Base-by-base conservation (phyloP, 2,329 filamentous ascomycete species). In the Pyrenophora teres region DNA sequence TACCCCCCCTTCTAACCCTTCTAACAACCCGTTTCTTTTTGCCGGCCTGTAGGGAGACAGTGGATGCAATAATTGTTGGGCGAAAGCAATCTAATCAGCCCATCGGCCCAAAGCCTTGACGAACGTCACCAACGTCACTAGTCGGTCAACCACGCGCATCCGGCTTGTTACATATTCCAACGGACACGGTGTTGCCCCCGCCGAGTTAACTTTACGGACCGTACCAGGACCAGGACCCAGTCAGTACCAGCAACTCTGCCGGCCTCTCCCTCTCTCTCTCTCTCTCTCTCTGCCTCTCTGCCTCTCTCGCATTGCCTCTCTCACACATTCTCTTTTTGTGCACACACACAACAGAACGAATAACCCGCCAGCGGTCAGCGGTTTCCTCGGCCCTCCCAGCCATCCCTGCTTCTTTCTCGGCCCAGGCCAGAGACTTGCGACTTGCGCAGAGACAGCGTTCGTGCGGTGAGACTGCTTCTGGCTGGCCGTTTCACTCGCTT, bases 401-500 rank as follows among this genome's bases (percentile, higher is more conserved):
- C 33, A 40, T 40, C 37, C 37, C 37, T 40, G 37, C 23, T 27
- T 15, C n/a, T 7, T 25, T 13, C 7, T 18, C 15, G 18, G 37
- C n/a, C 33, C n/a, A 15, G 33, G n/a, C 33, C 16, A 18, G 25
- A 18, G 44, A 36, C 36, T 40, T 27, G 35, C 15, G 16, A 37
- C 16, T 21, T 39, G 23, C 37, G 30, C 15, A 27, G 37, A 31
- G 43, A 41, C 21, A 57, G 56, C 52, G 60, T 52, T 61, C 54
- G 30, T 42, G 54, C 62, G 63, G 60, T 66, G 65, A 64, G 60
- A 60, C 59, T 40, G 64, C 65, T 66, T 67, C 63, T 66, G 59
- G 33, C 31, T 25, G 27, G 27, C 27, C 27, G 27, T 30, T 30
- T 30, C 27, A 30, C 27, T 30, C 27, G 27, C 27, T 30, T 30